Base-by-base conservation (phyloP, 352 stramenopile species). In the Phytophthora hibernalis region DNA sequence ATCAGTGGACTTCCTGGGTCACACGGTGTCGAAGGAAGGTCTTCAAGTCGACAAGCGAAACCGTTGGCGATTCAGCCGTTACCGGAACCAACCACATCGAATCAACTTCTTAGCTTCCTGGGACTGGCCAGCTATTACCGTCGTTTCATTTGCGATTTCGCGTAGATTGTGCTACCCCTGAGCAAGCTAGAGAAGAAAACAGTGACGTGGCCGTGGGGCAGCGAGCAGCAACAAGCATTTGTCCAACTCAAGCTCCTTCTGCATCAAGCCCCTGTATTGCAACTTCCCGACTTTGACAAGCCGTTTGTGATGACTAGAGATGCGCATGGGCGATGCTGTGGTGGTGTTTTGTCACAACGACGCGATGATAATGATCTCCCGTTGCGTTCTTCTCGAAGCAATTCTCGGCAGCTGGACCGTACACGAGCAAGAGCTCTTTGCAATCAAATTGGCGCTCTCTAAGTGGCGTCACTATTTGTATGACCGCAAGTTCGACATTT, bases 221-320 rank as follows among this genome's bases (percentile, higher is more conserved):
- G 22, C 0, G n/a, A 4, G 3, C 45, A 53, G 15, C 45, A 21
- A 3, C 12, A 15, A 0, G 22, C 45, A 2, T 53, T 53, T 37
- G 10, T 38, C 11, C 21, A 10, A 11, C 6, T 44, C 60, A 72
- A 47, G 15, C 54, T 40, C 56, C 61, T 5, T 52, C 24, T 77
- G 10, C 63, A 75, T 42, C 50, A 72, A 51, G 62, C 68, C 0
- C 59, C 68, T 2, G 67, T 76, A 8, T 48, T 80, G 4, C 21
- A 53, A 26, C 56, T 77, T 11, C 63, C 68, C 5, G 65, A 72
- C 45, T 66, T 68, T 24, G 31, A 56, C 0, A 18, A 49, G 15
- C 58, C 11, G 2, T 81, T 81, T 31, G 52, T 81, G 5, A 61
- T 81, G 0, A 81, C 68, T 2, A 79, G 16, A 60, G 48, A 81